Percentiles rank a stretch among this genome's conserved stretches.
Conservation (phyloP, 805 yeast genomes). For the Allodekkera sacchari region DNA sequence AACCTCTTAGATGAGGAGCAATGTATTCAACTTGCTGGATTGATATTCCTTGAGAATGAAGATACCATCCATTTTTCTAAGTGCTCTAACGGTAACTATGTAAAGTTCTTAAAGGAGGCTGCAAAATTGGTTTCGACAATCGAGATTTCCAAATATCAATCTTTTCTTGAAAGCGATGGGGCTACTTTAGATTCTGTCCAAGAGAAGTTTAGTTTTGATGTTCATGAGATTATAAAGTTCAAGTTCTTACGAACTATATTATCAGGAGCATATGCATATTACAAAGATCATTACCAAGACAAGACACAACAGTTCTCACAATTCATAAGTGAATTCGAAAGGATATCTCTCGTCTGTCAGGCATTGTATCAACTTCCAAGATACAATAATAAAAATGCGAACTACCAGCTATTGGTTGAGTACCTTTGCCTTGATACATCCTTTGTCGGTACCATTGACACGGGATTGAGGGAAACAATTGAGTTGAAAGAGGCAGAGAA, state of each 20-base stretch:
- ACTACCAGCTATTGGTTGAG: conserved; percentile 32
- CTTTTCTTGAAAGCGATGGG: conserved; percentile 28
- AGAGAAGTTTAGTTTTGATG: conserved; percentile 17
- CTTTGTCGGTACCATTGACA: conserved; percentile 22
- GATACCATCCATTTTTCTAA: conserved; percentile 16
- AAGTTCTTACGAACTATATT: conserved; percentile 21
- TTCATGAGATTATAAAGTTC: conserved; percentile 21
- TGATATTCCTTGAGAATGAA: conserved; percentile 24
- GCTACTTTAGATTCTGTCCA: conserved; percentile 22
- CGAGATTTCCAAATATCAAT: conserved; percentile 31
- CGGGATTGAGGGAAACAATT: conserved; percentile 20
- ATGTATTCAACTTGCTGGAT: conserved; percentile 10
- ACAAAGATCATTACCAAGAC: conserved; percentile 9
- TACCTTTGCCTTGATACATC: conserved; percentile 39
- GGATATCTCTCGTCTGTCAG: conserved; percentile 22
- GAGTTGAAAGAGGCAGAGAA: conserved; percentile 20
- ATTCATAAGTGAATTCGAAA: conserved; percentile 11
- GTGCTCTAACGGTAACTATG: conserved; percentile 14
- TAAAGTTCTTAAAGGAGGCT: conserved; percentile 35
- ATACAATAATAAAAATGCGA: conserved; percentile 21
- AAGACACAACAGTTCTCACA: conserved; percentile 7
- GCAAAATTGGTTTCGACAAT: conserved; percentile 45
- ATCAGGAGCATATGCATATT: conserved; percentile 22
- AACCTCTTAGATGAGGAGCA: conserved; percentile 63
- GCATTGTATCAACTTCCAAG: conserved; percentile 26